Base-by-base conservation (phyloP, 2,329 filamentous ascomycete species). In the Macrophomina phaseolina region DNA sequence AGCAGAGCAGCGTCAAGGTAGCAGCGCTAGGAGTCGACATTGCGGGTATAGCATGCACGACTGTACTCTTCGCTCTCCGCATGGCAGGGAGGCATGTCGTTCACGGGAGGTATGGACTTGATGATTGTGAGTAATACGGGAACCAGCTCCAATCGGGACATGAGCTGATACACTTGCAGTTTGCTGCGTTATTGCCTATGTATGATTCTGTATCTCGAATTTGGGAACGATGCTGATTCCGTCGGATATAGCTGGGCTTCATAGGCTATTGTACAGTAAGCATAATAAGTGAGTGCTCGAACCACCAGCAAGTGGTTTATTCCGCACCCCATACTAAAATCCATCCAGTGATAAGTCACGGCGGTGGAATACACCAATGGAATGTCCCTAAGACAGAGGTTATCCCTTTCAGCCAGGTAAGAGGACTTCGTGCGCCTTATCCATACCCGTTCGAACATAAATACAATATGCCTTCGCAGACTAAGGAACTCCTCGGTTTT, bases 1-100 rank as follows among this genome's bases (percentile, higher is more conserved):
- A 73, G 32, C 45, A 40, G 6, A 69, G 61, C n/a, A 66, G 60
- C 34, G 42, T 69, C 46, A 67, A 72, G 55, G 79, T 73, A 0
- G 65, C 79, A 52, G 78, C 76, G 66, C 64, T 78, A 2, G 72
- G 78, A 34, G 79, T 76, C 16, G 76, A 80, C 70, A 71, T 69
- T 48, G 70, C 79, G 12, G 79, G 76, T 66, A 75, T 80, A 49
- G 73, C 74, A 0, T 73, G 78, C n/a, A 71, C 75, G 18, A 72
- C 74, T 11, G 18, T 74, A 1, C 75, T 80, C 34, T 70, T 80
- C 11, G 65, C 60, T 1, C 58, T 78, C 42, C 75, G 78, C 7
- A 71, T 79, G 16, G 70, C 71, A 46, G 73, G 75, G 16, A 77
- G 76, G 48, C 62, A 69, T 11, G 72, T 72, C n/a, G 76, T 78